phyloP scores from a whole-genome alignment of 1,139 yeast genomes.

The Debaryomyces udenii region DNA sequence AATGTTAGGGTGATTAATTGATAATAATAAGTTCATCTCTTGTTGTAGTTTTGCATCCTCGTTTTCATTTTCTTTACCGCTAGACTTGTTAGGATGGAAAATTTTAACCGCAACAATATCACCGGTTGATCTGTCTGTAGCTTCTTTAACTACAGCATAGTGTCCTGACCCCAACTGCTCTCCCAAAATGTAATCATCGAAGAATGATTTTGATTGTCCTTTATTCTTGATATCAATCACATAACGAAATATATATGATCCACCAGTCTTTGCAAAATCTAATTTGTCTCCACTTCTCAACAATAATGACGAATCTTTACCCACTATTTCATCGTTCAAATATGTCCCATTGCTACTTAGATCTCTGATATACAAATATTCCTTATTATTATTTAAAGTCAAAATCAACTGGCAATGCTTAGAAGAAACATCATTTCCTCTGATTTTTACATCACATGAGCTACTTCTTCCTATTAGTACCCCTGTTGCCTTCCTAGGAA shows the following conservation, averaged over 20 bases:
- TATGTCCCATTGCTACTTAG: conserved; percentile 69
- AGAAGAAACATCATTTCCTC: conserved; percentile 67
- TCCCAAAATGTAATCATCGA: conserved; percentile 63
- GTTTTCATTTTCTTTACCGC: conserved; percentile 23
- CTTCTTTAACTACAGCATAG: conserved; percentile 77
- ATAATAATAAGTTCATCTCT: conserved; percentile 65
- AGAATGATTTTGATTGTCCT: conserved; percentile 42
- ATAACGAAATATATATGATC: conserved; percentile 60
- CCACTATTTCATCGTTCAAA: conserved; percentile 59
- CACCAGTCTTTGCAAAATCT: conserved; percentile 61
- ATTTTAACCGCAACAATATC: conserved; percentile 71
- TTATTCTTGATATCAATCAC: conserved; percentile 25
- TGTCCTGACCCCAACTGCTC: conserved; percentile 73
- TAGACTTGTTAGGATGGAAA: conserved; percentile 64
- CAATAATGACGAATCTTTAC: conserved; percentile 49
- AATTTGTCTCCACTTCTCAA: conserved; percentile 67
- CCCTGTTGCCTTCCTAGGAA: conserved; percentile 39
- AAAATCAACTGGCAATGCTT: conserved; percentile 60
- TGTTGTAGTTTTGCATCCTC: conserved; percentile 63
- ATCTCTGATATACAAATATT: conserved; percentile 56
- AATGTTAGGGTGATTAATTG: conserved; percentile 71
- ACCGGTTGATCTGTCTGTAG: conserved; percentile 59
- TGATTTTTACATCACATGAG: conserved; percentile 57
- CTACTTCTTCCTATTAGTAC: conserved; percentile 62
- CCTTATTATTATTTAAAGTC: conserved; percentile 37